Evolutionary conservation across 2,329 filamentous ascomycete species (phyloP).

Genomic region (Fusarium sp.): DNA sequence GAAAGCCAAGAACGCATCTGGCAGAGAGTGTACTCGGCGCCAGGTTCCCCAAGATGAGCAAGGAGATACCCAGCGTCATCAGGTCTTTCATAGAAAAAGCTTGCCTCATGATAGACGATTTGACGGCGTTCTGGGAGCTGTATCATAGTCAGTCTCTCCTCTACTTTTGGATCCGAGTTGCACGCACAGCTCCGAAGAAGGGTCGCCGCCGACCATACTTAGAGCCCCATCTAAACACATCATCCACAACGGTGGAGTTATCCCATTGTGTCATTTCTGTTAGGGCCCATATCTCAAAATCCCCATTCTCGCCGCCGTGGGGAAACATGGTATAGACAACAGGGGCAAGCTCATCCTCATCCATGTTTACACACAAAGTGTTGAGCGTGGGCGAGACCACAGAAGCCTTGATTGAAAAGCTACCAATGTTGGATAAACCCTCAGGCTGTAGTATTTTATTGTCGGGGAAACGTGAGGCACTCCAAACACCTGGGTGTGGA

Average conservation of each 20-base stretch:
- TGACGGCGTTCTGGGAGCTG: not conserved
- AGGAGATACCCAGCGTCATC: not conserved
- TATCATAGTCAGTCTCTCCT: not conserved
- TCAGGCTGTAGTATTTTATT: not conserved
- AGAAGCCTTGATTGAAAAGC: not conserved
- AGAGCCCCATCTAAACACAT: not conserved
- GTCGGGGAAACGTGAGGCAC: not conserved
- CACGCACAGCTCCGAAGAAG: not conserved
- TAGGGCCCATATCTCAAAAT: not conserved
- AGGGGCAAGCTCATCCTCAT: not conserved
- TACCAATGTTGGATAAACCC: not conserved
- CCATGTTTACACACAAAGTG: not conserved
- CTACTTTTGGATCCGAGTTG: too few relatives aligned
- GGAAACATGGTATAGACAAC: not conserved
- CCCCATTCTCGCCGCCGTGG: not conserved
- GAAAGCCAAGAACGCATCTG: not conserved
- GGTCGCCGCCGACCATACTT: not conserved
- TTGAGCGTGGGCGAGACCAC: not conserved
- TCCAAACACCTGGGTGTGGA: not conserved
- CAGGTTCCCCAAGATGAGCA: not conserved
- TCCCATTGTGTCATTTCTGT: not conserved
- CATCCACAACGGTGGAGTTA: not conserved
- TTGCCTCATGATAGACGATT: not conserved
- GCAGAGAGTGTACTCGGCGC: not conserved
- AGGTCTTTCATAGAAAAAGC: fast-evolving